Conservation (phyloP, 2,329 filamentous ascomycete genomes). For the Xylariaceae sp. region DNA sequence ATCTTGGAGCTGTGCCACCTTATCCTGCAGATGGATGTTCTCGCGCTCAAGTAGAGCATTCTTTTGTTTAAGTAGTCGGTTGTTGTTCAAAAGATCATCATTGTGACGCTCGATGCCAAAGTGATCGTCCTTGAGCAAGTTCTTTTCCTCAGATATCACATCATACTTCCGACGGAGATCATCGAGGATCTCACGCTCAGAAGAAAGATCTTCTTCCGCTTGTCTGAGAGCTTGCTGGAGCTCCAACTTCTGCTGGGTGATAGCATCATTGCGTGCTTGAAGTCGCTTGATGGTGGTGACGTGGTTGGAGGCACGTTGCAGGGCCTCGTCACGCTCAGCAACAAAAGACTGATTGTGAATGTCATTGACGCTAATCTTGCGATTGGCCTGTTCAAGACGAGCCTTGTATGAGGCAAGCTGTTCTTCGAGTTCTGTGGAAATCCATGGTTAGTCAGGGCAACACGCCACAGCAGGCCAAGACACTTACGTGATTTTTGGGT, state of each 20-base stretch:
- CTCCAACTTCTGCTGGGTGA: slow-evolving; percentile 42
- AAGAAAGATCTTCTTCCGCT: slow-evolving; percentile 31
- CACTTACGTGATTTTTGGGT: slow-evolving; percentile 54
- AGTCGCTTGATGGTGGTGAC: slow-evolving; percentile 45
- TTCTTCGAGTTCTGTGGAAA: slow-evolving; percentile 48
- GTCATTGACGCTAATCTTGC: slow-evolving; percentile 57
- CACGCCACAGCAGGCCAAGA: neutral
- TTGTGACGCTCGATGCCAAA: slow-evolving; percentile 50
- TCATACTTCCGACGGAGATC: slow-evolving; percentile 34
- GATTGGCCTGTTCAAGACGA: slow-evolving; percentile 57
- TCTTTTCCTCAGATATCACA: slow-evolving; percentile 35
- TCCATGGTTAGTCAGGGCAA: slow-evolving; percentile 2
- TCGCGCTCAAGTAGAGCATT: slow-evolving; percentile 45
- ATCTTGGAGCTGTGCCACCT: slow-evolving; percentile 44
- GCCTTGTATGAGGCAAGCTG: slow-evolving; percentile 56
- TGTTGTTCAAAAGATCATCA: slow-evolving; percentile 50
- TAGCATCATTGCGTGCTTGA: slow-evolving; percentile 35
- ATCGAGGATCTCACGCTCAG: slow-evolving; percentile 31
- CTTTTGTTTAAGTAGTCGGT: slow-evolving; percentile 35
- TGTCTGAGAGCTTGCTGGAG: slow-evolving; percentile 36
- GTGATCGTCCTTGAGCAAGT: slow-evolving; percentile 46
- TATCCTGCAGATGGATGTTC: slow-evolving; percentile 41
- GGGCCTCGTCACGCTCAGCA: slow-evolving; percentile 60
- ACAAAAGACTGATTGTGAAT: slow-evolving; percentile 58
- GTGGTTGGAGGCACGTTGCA: slow-evolving; percentile 53